Percentiles rank a stretch among this genome's conserved stretches.
These are phyloP conservation scores for Bryoglossum gracile DNA, from an alignment of 495 filamentous ascomycete species.

Conservation along the genomic window DNA sequence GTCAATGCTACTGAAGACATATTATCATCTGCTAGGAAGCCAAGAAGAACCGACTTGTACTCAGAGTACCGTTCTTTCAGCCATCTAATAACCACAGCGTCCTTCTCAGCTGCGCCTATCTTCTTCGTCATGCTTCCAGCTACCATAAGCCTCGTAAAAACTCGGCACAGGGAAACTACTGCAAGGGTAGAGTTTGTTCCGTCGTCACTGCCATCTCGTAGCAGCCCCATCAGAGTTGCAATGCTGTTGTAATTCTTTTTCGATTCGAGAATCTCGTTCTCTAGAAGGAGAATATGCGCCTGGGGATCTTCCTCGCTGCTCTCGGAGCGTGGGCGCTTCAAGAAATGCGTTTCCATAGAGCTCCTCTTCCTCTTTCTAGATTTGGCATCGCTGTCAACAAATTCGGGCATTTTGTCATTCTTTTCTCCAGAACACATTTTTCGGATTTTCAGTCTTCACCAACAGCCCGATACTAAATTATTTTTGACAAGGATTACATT, in stretches of 20 bases:
- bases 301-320: conserved; percentile 40
- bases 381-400: background rate
- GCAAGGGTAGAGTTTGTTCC: conserved; percentile 46
- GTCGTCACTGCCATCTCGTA: conserved; percentile 36
- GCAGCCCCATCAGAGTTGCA: conserved; percentile 56
- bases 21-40: conserved; percentile 47
- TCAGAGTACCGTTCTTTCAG: conserved; percentile 64
- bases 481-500: conserved; percentile 2
- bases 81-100: conserved; percentile 70
- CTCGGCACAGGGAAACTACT: conserved; percentile 74
- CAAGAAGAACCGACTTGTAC: conserved; percentile 52
- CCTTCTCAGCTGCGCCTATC: conserved; percentile 58
- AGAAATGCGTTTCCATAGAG: conserved; percentile 25
- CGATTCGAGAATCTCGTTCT: conserved; percentile 72
- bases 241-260: conserved; percentile 92
- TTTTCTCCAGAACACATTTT: background rate
- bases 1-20: conserved; percentile 55
- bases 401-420: conserved; percentile 18
- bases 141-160: conserved; percentile 79
- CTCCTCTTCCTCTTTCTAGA: conserved; percentile 39
- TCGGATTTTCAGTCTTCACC: background rate
- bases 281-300: conserved; percentile 58
- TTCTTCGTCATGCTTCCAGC: conserved; percentile 61
- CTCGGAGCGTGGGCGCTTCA: conserved; percentile 37
- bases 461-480: no score